These are phyloP conservation scores for Thinopyrum elongatum DNA, from an alignment of 176 grass and related monocot species.

Conservation along the genomic window DNA sequence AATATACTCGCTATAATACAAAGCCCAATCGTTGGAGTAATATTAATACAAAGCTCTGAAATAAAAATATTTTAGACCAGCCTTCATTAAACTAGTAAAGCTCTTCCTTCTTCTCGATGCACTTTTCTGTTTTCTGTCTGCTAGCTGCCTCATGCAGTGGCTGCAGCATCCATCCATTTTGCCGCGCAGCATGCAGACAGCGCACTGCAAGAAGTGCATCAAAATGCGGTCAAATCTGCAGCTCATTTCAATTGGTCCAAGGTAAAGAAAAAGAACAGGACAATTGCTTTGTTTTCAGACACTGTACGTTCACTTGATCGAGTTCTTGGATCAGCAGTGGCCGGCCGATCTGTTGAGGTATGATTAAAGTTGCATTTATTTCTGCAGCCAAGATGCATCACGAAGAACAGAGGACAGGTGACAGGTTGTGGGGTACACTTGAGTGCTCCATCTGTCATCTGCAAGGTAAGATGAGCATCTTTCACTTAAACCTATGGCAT, in stretches of 20 bases:
- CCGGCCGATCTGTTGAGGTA: constrained; percentile 13
- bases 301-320: background rate
- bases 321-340: constrained; percentile 10
- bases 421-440: constrained; percentile 5
- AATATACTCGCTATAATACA: too few species aligned
- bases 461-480: constrained; percentile 21
- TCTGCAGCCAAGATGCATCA: constrained; percentile 32
- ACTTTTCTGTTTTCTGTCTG: background rate
- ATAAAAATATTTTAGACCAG: background rate
- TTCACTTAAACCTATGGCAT: constrained; percentile 32
- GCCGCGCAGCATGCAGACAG: constrained; percentile 8
- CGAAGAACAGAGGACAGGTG: constrained; percentile 22
- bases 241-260: constrained; percentile 19
- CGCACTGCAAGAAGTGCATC: background rate
- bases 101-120: background rate
- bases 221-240: constrained; percentile 24
- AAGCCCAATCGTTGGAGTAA: constrained; percentile 6
- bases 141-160: constrained; percentile 17
- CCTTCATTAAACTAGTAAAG: background rate
- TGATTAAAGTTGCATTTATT: constrained; percentile 43
- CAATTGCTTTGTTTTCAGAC: background rate
- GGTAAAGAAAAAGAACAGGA: constrained; percentile 16
- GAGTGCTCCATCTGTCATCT: constrained; percentile 29
- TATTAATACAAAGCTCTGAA: background rate
- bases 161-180: constrained; percentile 32